A percentile compares a stretch with the other conserved stretches of the same genome.
phyloP scores from a whole-genome alignment of 176 grass and related monocot genomes.

The Oryza glaberrima region DNA sequence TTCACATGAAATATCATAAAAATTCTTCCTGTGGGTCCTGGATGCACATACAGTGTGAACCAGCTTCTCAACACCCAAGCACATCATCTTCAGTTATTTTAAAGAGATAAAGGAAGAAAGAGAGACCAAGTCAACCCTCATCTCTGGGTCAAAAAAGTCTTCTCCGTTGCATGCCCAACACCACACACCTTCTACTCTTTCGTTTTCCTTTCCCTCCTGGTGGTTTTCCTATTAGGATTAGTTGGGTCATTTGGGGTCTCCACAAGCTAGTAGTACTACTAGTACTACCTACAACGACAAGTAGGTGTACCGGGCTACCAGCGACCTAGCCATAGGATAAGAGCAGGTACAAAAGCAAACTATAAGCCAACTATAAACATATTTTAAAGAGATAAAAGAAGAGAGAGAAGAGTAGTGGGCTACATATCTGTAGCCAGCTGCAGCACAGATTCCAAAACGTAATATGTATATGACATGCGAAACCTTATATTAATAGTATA shows the following conservation, averaged over 20 bases:
- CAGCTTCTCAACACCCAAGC: neutral
- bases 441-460: too few relatives aligned
- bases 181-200: neutral
- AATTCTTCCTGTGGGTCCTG: neutral
- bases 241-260: neutral
- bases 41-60: neutral
- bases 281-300: too few relatives aligned
- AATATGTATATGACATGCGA: too few relatives aligned
- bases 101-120: too few relatives aligned
- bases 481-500: too few relatives aligned
- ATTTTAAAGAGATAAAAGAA: too few relatives aligned
- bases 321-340: too few relatives aligned
- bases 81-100: neutral
- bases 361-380: too few relatives aligned
- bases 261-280: neutral
- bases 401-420: too few relatives aligned
- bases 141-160: neutral
- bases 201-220: neutral
- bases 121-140: neutral
- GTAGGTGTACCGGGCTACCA: too few relatives aligned
- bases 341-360: too few relatives aligned
- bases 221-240: neutral
- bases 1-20: neutral
- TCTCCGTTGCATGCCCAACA: neutral
- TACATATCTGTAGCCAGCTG: too few relatives aligned